A percentile compares a stretch with the other conserved stretches of the same genome.
Evolutionary conservation across 257 asterid species (phyloP).

Genomic region (Ophiorrhiza pumila): DNA sequence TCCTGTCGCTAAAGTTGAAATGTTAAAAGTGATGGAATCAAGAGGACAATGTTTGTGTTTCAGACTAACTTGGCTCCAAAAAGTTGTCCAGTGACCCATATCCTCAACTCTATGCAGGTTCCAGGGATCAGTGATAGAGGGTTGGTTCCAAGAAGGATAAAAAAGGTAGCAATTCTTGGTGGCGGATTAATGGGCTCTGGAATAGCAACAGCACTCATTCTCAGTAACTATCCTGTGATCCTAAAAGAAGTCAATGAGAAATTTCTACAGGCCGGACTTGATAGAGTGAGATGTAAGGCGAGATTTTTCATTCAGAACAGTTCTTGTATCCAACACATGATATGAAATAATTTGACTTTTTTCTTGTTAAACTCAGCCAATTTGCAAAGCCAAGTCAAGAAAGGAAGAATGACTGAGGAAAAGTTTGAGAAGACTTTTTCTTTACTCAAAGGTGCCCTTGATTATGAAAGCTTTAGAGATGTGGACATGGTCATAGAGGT

Average conservation of each 20-base stretch:
- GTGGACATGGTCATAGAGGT: slow-evolving; percentile 99
- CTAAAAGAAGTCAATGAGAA: slow-evolving; percentile 87
- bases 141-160: slow-evolving; percentile 67
- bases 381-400: slow-evolving; percentile 74
- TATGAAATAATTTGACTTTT: slow-evolving; percentile 4
- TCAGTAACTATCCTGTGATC: slow-evolving; percentile 63
- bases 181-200: slow-evolving; percentile 99
- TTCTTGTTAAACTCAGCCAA: slow-evolving; percentile 46
- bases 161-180: slow-evolving; percentile 87
- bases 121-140: slow-evolving; percentile 85
- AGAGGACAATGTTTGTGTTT: not conserved
- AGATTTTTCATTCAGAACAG: slow-evolving; percentile 12
- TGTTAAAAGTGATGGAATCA: not conserved
- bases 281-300: slow-evolving; percentile 69
- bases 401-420: slow-evolving; percentile 74
- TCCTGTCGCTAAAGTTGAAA: not conserved
- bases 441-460: slow-evolving; percentile 77
- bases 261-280: slow-evolving; percentile 78
- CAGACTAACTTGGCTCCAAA: not conserved
- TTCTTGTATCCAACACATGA: not conserved
- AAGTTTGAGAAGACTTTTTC: slow-evolving; percentile 69
- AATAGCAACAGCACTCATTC: slow-evolving; percentile 83
- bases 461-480: slow-evolving; percentile 80
- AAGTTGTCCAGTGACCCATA: not conserved
- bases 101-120: slow-evolving; percentile 44